A percentile compares a stretch with the other conserved stretches of the same genome.
These are phyloP conservation scores for Coemansia sp. DNA, from an alignment of 192 early-diverging fungal species.

Conservation along the genomic window DNA sequence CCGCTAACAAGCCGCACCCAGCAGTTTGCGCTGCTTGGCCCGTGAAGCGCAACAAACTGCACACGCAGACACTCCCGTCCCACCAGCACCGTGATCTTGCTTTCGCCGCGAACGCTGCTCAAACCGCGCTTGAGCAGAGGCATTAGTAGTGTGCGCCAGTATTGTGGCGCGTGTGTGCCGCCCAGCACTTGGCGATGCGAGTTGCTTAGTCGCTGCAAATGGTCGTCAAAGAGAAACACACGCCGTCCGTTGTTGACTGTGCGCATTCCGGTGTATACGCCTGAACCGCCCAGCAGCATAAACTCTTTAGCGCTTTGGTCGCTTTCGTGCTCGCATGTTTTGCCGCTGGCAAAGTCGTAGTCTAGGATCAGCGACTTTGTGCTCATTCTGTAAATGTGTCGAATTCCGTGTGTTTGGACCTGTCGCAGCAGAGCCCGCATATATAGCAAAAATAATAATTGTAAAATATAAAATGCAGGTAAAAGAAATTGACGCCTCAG, in stretches of 20 bases:
- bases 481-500: neutral
- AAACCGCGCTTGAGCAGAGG: slow-evolving; percentile 36
- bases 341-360: slow-evolving; percentile 22
- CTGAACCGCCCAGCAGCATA: slow-evolving; percentile 39
- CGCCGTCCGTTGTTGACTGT: slow-evolving; percentile 30
- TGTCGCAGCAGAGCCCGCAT: neutral
- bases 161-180: slow-evolving; percentile 1
- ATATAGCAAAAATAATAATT: neutral
- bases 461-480: neutral
- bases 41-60: slow-evolving; percentile 24
- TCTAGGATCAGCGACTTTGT: slow-evolving; percentile 28
- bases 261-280: slow-evolving; percentile 47
- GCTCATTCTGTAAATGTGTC: slow-evolving; percentile 1
- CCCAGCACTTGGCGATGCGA: slow-evolving; percentile 26
- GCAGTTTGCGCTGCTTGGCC: slow-evolving; percentile 1
- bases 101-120: slow-evolving; percentile 4
- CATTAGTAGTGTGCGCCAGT: slow-evolving; percentile 30
- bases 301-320: slow-evolving; percentile 30
- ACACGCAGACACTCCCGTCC: slow-evolving; percentile 13
- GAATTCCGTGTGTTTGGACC: neutral
- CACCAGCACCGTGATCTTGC: slow-evolving; percentile 47
- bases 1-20: slow-evolving; percentile 33
- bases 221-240: slow-evolving; percentile 39
- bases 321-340: slow-evolving; percentile 15
- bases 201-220: slow-evolving; percentile 41